Evolutionary conservation across 179 eudicot species (phyloP).

Genomic region (Sideroxylon spinosum): DNA sequence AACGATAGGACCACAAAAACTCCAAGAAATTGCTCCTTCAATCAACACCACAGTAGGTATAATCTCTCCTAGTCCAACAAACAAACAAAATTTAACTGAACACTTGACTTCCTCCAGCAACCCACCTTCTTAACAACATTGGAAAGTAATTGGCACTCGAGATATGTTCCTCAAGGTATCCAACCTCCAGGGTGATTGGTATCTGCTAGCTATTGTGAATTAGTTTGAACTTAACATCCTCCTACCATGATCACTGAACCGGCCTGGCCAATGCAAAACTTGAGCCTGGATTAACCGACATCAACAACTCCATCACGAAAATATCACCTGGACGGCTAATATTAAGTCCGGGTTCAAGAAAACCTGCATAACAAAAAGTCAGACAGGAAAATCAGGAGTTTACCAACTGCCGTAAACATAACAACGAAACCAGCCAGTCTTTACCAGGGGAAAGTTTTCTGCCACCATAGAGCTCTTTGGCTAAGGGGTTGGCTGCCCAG

Average conservation of each 20-base stretch:
- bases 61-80: not conserved
- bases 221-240: not conserved
- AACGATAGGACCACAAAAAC: not conserved
- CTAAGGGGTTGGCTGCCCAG: slow-evolving; percentile 80
- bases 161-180: not conserved
- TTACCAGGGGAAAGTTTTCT: slow-evolving; percentile 69
- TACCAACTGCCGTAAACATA: not conserved
- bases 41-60: not conserved
- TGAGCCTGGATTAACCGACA: slow-evolving; percentile 52
- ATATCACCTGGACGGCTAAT: slow-evolving; percentile 45
- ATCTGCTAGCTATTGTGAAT: not conserved
- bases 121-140: not conserved
- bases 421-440: not conserved
- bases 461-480: slow-evolving; percentile 67
- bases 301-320: slow-evolving; percentile 61
- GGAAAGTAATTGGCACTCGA: not conserved
- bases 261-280: slow-evolving; percentile 66
- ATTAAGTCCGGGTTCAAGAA: slow-evolving; percentile 59
- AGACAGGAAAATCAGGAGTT: not conserved
- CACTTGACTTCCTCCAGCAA: not conserved
- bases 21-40: not conserved
- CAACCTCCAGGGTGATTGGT: not conserved
- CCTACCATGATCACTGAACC: slow-evolving; percentile 17
- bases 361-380: slow-evolving; percentile 35
- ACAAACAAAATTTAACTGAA: not conserved